These are phyloP conservation scores for Mortierella sp. DNA, from an alignment of 371 early-diverging fungal species.

Conservation along the genomic window DNA sequence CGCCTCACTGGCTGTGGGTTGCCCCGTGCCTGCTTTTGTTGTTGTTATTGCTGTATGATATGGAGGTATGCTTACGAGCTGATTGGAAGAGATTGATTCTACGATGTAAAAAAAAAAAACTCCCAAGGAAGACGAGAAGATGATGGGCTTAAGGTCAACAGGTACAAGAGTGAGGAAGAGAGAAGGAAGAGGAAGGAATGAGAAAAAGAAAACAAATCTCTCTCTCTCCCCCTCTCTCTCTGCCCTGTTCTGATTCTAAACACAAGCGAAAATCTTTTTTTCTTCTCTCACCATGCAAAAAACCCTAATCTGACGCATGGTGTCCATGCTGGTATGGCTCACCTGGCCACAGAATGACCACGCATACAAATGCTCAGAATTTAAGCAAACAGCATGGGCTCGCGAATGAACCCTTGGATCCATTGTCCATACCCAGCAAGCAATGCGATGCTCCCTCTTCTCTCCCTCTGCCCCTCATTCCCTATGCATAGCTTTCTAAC, in stretches of 20 bases:
- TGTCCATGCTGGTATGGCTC: background rate
- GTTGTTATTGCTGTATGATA: too few relatives aligned
- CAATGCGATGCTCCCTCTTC: conserved; percentile 33
- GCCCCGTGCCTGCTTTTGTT: too few relatives aligned
- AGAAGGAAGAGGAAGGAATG: background rate
- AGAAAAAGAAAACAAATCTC: background rate
- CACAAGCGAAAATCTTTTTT: background rate
- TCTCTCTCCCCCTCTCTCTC: background rate
- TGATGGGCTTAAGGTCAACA: too few relatives aligned
- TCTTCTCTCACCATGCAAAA: background rate
- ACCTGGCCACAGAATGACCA: too few relatives aligned
- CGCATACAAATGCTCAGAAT: conserved; percentile 8
- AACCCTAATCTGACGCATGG: conserved; percentile 8
- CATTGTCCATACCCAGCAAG: conserved; percentile 38
- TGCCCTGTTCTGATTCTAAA: background rate
- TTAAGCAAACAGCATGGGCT: conserved; percentile 15
- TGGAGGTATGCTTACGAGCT: too few relatives aligned
- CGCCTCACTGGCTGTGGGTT: too few relatives aligned
- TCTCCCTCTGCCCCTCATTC: background rate
- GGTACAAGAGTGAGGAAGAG: background rate
- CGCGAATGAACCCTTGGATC: conserved; percentile 16
- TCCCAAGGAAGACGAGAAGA: background rate
- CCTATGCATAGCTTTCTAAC: background rate
- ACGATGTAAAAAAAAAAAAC: too few relatives aligned
- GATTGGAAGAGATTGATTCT: too few relatives aligned